These are phyloP conservation scores for Gastrodia elata DNA, from an alignment of 106 monocot genomes.

Conservation along the genomic window DNA sequence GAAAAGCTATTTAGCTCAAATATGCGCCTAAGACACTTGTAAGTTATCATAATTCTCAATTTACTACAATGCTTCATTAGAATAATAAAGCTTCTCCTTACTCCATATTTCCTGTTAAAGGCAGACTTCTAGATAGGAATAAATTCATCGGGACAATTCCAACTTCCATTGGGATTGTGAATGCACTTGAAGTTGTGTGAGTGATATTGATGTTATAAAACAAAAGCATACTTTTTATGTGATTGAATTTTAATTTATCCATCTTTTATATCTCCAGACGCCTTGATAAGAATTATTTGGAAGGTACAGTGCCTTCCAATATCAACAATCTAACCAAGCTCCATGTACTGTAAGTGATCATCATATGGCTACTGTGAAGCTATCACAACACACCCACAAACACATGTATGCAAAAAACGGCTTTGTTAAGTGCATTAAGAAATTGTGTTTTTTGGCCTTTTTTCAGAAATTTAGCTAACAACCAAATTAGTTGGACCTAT, in stretches of 20 bases:
- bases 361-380: background rate
- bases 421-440: background rate
- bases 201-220: background rate
- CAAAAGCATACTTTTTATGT: background rate
- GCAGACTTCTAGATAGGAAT: constrained; percentile 19
- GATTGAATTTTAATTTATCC: background rate
- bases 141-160: constrained; percentile 13
- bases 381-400: background rate
- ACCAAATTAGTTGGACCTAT: constrained; percentile 10
- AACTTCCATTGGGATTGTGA: constrained; percentile 4
- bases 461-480: constrained; percentile 19
- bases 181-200: constrained; percentile 9
- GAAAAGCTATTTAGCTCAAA: constrained; percentile 36
- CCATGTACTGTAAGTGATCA: constrained; percentile 11
- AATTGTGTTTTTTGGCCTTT: background rate
- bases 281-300: constrained; percentile 8
- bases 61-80: background rate
- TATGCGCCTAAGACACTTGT: constrained; percentile 44
- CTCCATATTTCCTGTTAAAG: background rate
- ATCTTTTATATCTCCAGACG: constrained; percentile 12
- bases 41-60: constrained; percentile 8
- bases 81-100: constrained; percentile 1
- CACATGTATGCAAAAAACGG: background rate
- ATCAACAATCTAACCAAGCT: constrained; percentile 17
- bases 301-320: constrained; percentile 14